Evolutionary conservation across 345 rosid species (phyloP).

Genomic region (Murraya koenigii): DNA sequence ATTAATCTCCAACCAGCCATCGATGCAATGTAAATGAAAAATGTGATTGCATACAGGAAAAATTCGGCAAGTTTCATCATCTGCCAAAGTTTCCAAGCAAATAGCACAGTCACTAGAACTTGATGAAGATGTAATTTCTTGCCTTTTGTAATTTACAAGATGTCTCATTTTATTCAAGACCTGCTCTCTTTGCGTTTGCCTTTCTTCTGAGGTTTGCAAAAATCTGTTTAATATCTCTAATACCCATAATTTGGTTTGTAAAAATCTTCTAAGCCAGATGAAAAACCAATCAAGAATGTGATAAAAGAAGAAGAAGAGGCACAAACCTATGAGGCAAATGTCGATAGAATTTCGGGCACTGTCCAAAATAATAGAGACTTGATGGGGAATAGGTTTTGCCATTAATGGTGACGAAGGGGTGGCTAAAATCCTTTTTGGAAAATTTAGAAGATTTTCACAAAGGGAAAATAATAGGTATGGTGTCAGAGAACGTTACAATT

Average conservation of each 20-base stretch:
- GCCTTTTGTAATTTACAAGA: background rate
- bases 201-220: background rate
- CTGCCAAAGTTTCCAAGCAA: conserved; percentile 31
- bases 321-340: background rate
- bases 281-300: background rate
- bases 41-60: conserved; percentile 26
- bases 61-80: conserved; percentile 21
- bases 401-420: background rate
- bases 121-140: background rate
- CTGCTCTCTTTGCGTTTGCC: background rate
- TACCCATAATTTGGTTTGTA: background rate
- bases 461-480: background rate
- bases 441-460: background rate
- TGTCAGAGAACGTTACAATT: background rate
- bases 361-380: background rate
- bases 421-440: background rate
- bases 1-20: conserved; percentile 1
- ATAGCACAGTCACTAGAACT: conserved; percentile 25
- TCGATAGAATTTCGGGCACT: background rate
- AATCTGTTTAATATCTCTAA: background rate
- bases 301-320: background rate
- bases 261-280: background rate
- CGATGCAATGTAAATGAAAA: conserved; percentile 21
- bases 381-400: background rate
- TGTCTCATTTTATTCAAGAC: background rate